Evolutionary conservation across 768 basidiomycete species (phyloP), one percentile per base, ranked within the genome.

Genomic region (Leccinum aurantiacum): DNA sequence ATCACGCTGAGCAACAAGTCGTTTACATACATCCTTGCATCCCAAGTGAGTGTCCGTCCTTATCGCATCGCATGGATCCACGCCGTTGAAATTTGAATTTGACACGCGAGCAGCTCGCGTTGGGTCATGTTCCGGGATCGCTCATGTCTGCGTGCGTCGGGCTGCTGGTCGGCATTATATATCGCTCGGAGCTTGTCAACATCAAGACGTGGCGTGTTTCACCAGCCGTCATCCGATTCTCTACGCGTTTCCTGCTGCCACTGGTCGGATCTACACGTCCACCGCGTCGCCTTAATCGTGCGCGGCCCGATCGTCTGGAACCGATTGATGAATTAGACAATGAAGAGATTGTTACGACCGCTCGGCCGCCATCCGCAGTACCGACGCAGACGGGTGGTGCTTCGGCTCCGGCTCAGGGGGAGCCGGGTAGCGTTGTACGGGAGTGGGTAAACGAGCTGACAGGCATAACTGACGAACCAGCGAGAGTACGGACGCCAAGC

Each of bases 391-490:
- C 69, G 19, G 68, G 66, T 48, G 53, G 56, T 8, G 66, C 61
- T 37, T 63, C 65, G 11, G 19, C 59, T 37, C 64, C 64, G 56
- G 69, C 66, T 41, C 67, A 65, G 10, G 67, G 65, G 46, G 69
- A 67, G 49, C 64, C 74, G 13, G 73, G 75, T 19, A 73, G 74
- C 47, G 86, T 90, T 24, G 78, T 92, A 71, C 81, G 87, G 54
- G 88, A 90, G 69, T 91, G 89, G 90, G 87, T 92, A 27, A 80
- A 90, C 60, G 90, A 90, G 64, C 73, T 93, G 65, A 90, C 90
- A 2, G 90, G 91, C 6, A 74, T 86, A 57, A 71, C 79, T 29
- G 83, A 82, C 19, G 80, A 81, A 49, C 76, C 79, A 19, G 79
- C 82, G 31, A 84, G 86, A 22, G 80, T 91, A 55, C 80, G 90